Evolutionary conservation across 768 basidiomycete genomes (phyloP).

Genomic region (Termitomyces sp.): DNA sequence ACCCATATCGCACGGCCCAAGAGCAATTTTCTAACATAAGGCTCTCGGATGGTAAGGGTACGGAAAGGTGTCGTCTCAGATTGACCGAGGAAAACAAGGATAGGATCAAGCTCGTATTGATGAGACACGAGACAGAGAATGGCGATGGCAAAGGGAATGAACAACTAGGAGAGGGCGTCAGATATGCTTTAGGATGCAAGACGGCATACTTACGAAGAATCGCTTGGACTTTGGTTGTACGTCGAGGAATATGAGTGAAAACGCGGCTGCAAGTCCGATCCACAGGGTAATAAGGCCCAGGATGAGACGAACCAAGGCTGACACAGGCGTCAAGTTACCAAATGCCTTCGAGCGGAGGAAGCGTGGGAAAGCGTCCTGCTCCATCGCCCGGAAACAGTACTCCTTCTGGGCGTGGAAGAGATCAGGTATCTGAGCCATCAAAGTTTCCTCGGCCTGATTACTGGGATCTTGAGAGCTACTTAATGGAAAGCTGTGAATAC

Average conservation of each 20-base stretch:
- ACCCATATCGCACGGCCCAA: constrained; percentile 92
- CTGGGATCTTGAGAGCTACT: constrained; percentile 70
- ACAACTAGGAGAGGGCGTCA: constrained; percentile 52
- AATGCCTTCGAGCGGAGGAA: constrained; percentile 98
- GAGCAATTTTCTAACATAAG: constrained; percentile 89
- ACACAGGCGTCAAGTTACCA: constrained; percentile 91
- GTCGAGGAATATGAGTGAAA: constrained; percentile 92
- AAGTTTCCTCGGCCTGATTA: constrained; percentile 57
- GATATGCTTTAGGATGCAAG: neutral
- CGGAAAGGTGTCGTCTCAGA: constrained; percentile 98
- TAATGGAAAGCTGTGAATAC: constrained; percentile 87
- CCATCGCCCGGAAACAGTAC: constrained; percentile 94
- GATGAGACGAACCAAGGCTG: constrained; percentile 81
- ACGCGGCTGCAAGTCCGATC: constrained; percentile 90
- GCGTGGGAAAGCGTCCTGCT: constrained; percentile 90
- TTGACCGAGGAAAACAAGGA: constrained; percentile 89
- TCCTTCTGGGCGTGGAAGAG: constrained; percentile 98
- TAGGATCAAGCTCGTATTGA: constrained; percentile 95
- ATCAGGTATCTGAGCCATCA: constrained; percentile 91
- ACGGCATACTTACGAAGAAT: constrained; percentile 75
- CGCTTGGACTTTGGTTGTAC: constrained; percentile 87
- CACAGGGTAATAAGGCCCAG: constrained; percentile 83
- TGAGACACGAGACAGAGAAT: constrained; percentile 90
- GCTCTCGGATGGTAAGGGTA: constrained; percentile 86
- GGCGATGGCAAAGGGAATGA: constrained; percentile 89